Evolutionary conservation across 805 yeast genomes (phyloP).

Genomic region (Lachancea sp.): DNA sequence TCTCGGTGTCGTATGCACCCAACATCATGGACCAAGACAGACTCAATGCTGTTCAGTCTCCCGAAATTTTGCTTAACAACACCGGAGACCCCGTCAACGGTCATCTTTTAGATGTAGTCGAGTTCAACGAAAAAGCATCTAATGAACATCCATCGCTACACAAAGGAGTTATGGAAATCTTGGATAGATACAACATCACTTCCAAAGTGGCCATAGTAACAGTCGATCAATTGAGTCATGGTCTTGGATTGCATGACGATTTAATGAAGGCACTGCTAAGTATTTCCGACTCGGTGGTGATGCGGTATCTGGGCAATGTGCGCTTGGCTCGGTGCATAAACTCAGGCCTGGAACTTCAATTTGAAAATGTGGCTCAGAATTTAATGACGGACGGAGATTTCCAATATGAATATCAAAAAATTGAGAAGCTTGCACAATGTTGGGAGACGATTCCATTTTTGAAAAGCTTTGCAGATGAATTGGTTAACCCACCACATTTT

Average conservation of each 20-base stretch:
- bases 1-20: slow-evolving; percentile 10
- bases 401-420: slow-evolving; percentile 6
- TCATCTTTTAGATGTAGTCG: slow-evolving; percentile 9
- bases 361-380: slow-evolving; percentile 1
- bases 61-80: slow-evolving; percentile 7
- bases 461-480: slow-evolving; percentile 3
- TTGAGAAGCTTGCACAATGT: slow-evolving; percentile 7
- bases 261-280: slow-evolving; percentile 3
- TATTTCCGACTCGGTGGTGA: slow-evolving; percentile 2
- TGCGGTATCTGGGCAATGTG: slow-evolving; percentile 5
- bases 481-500: slow-evolving; percentile 4
- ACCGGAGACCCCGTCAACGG: slow-evolving; percentile 6
- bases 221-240: slow-evolving; percentile 6
- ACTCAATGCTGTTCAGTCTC: background rate
- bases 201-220: slow-evolving; percentile 9
- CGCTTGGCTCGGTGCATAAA: slow-evolving; percentile 6
- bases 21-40: slow-evolving; percentile 2
- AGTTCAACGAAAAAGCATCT: slow-evolving; percentile 4
- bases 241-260: background rate
- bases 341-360: slow-evolving; percentile 9
- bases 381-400: slow-evolving; percentile 5
- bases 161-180: slow-evolving; percentile 1
- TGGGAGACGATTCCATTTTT: slow-evolving; percentile 4
- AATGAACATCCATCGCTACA: slow-evolving; percentile 1
- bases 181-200: slow-evolving; percentile 6